Evolutionary conservation across 345 rosid species (phyloP).

Genomic region (Salix arbutifolia): DNA sequence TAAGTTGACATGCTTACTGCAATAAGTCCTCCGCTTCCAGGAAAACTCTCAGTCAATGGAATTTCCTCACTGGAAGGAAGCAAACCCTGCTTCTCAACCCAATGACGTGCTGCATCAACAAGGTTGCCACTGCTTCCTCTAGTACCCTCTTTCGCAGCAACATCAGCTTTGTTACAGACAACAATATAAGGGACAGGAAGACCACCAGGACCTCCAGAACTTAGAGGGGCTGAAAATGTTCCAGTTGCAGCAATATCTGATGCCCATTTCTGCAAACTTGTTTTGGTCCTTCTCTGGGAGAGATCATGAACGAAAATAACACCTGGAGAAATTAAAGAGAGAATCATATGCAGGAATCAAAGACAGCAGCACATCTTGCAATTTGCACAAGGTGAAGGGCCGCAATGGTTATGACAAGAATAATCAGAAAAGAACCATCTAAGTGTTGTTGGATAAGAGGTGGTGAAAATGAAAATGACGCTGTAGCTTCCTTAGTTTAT

Average conservation of each 20-base stretch:
- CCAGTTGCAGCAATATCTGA: constrained; percentile 81
- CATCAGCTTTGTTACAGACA: constrained; percentile 93
- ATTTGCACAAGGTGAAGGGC: background rate
- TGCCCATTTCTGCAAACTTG: constrained; percentile 97
- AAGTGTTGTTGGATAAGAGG: background rate
- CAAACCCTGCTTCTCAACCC: constrained; percentile 99
- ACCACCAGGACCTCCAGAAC: constrained; percentile 93
- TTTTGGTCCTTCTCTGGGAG: constrained; percentile 91
- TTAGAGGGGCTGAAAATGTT: constrained; percentile 87
- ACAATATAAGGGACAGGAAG: constrained; percentile 95
- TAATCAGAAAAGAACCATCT: background rate
- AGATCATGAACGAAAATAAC: constrained; percentile 97
- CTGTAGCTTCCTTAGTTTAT: background rate
- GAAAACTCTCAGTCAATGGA: constrained; percentile 92
- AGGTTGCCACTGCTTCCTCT: constrained; percentile 98
- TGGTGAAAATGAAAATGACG: background rate
- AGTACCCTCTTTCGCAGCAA: constrained; percentile 86
- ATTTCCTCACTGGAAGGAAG: constrained; percentile 89
- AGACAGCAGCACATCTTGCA: constrained; percentile 9
- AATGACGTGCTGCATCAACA: constrained; percentile 95
- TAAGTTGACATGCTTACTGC: constrained; percentile 51
- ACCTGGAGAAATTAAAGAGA: constrained; percentile 42
- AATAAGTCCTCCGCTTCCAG: constrained; percentile 74
- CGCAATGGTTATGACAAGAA: background rate
- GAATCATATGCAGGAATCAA: background rate